Evolutionary conservation across 176 grass and related monocot species (phyloP).

Genomic region (Musa beccarii): DNA sequence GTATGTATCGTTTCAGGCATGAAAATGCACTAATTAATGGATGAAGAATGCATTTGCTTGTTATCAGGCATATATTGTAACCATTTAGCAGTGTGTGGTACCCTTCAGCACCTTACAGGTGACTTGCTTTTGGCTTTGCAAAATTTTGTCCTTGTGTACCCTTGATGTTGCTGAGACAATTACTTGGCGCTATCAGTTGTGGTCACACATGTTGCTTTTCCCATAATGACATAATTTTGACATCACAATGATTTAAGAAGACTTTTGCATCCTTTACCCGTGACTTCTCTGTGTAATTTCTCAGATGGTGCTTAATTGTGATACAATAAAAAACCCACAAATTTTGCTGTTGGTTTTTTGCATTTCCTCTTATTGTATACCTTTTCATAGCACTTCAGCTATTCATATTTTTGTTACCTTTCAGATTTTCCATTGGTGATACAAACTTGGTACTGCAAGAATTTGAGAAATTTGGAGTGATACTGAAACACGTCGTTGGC

Average conservation of each 20-base stretch:
- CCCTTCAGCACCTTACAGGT: not conserved
- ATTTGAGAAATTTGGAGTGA: conserved; percentile 86
- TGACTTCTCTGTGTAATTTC: not conserved
- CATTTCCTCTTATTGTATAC: not conserved
- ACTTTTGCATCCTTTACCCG: not conserved
- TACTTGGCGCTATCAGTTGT: not conserved
- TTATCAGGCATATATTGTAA: not conserved
- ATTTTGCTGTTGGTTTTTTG: conserved; percentile 1
- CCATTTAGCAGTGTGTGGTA: not conserved
- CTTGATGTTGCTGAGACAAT: not conserved
- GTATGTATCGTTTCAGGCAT: not conserved
- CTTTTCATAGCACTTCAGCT: not conserved
- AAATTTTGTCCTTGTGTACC: not conserved
- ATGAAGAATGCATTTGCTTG: not conserved
- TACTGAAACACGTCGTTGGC: conserved; percentile 64
- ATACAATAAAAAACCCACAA: not conserved
- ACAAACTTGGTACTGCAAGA: conserved; percentile 70
- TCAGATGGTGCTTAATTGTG: not conserved
- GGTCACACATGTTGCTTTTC: not conserved
- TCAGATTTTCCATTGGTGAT: conserved; percentile 59
- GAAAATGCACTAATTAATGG: not conserved
- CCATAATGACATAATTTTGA: not conserved
- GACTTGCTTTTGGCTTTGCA: not conserved
- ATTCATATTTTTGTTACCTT: conserved; percentile 7
- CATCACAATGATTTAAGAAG: not conserved